phyloP scores from a whole-genome alignment of 2,329 filamentous ascomycete species.

The Alternaria atra region DNA sequence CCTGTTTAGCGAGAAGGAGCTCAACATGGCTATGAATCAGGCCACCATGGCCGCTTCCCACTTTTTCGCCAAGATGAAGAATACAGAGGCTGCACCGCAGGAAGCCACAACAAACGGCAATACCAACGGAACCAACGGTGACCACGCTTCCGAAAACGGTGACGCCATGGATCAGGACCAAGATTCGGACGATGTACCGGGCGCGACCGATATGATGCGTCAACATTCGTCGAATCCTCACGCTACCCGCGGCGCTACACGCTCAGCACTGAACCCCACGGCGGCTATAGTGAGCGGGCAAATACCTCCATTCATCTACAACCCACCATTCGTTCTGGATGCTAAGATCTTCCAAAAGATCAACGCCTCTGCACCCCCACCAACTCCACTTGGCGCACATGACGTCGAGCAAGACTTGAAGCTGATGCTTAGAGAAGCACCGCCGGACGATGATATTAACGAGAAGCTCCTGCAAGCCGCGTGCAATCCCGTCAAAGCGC shows the following conservation, averaged over 20 bases:
- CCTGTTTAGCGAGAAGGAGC: constrained; percentile 74
- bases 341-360: constrained; percentile 57
- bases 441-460: constrained; percentile 51
- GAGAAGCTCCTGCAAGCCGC: constrained; percentile 50
- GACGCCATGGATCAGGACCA: constrained; percentile 52
- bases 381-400: constrained; percentile 52
- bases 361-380: constrained; percentile 59
- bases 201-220: constrained; percentile 67
- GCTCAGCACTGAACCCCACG: constrained; percentile 63
- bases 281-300: constrained; percentile 56
- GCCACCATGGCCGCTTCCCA: constrained; percentile 67
- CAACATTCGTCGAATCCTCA: constrained; percentile 67
- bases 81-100: constrained; percentile 38
- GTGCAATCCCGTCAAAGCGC: constrained; percentile 43
- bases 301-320: constrained; percentile 53
- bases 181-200: constrained; percentile 51
- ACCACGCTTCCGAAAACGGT: constrained; percentile 46
- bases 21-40: constrained; percentile 68
- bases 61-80: constrained; percentile 65
- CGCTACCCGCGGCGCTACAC: constrained; percentile 60
- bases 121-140: constrained; percentile 48
- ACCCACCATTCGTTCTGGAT: constrained; percentile 55
- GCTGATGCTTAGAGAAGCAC: constrained; percentile 55
- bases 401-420: constrained; percentile 61
- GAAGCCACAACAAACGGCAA: constrained; percentile 43